Base-by-base conservation (phyloP, 2,329 filamentous ascomycete species). In the Blastomyces emzantsi region DNA sequence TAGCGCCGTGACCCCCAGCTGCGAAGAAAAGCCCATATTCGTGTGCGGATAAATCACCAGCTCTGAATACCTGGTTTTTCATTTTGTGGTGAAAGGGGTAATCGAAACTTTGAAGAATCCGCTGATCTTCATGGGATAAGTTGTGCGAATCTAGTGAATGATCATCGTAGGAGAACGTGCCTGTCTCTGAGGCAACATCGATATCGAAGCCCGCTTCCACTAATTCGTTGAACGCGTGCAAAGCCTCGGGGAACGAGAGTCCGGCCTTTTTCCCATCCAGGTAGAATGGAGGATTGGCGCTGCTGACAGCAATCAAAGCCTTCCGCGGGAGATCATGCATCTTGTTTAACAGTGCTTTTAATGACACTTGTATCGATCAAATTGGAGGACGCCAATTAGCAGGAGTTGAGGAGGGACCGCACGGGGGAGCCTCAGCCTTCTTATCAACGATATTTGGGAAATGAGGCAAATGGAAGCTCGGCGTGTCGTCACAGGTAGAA, bases 31-130 rank as follows among this genome's bases (percentile, higher is more conserved):
- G 58, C 3, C 67, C 67, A 58, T 67, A 69, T 15, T 69, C 67
- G 54, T 67, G 66, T 17, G 66, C 39, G 17, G 66, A n/a, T 25
- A 68, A 58, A 43, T 69, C 66, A 22, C 57, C 64, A 25, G 67
- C 67, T 60, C 64, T 69, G 64, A 67, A 67, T 28, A 68, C 28
- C 49, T 69, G 65, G 47, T 73, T 71, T 66, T 80, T 78, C n/a
- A 81, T 70, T 69, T 80, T 79, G 58, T 73, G 70, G 61, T 78
- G 72, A 68, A 81, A 81, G 8, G 76, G 77, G 66, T 76, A 74
- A 63, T 69, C 67, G 22, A 62, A 63, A 62, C 80, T 72, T 5
- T 78, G 70, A 72, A 75, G 79, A 52, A 70, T 71, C 49, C 70
- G 67, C 22, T 72, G 66, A 63, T 80, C 78, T 0, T 74, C 72